Evolutionary conservation across 805 yeast genomes (phyloP), one percentile per base, ranked within the genome.

Genomic region (Candida dajiaensis): DNA sequence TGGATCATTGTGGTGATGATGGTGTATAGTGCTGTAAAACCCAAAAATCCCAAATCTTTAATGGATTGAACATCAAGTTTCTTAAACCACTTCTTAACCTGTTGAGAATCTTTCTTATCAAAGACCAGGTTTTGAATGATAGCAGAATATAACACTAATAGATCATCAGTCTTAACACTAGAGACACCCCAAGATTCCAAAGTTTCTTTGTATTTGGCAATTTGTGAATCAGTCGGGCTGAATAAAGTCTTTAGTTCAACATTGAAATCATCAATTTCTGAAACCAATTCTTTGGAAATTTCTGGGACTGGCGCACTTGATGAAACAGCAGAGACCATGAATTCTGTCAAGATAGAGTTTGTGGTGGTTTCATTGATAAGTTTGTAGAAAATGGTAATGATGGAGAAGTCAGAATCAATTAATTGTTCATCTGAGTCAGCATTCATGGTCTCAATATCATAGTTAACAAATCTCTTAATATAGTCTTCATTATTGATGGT

Each of bases 11-110:
- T 50, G 13, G 56, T 40, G 23, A 61, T 53, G 16, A 61, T 52
- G 20, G 51, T 49, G 46, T 57, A 61, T 25, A 64, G 46, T 3
- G 67, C 58, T 9, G 68, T 60, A 47, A 64, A 64, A 2, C 68
- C 67, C 23, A 64, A 42, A 9, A 64, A 38, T 7, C 47, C 23
- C 51, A 60, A 51, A 21, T 50, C 39, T 20, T 52, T 42, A 18
- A 49, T 37, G 18, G 51, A 41, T 18, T 44, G 42, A 6, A 57
- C 29, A 36, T 59, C 55, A 25, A 60, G 37, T 42, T 53, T 58
- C 22, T 47, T 40, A 37, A 64, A 50, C 59, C 63, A 58, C 29
- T 53, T 51, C 40, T 50, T 42, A 13, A 63, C 61, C 31, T 46
- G 50, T 2, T 42, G 38, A 28, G 44, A 57, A 42, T 62, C 62